Conservation (phyloP, 805 yeast species). For the Saccharomycopsis olivae region DNA sequence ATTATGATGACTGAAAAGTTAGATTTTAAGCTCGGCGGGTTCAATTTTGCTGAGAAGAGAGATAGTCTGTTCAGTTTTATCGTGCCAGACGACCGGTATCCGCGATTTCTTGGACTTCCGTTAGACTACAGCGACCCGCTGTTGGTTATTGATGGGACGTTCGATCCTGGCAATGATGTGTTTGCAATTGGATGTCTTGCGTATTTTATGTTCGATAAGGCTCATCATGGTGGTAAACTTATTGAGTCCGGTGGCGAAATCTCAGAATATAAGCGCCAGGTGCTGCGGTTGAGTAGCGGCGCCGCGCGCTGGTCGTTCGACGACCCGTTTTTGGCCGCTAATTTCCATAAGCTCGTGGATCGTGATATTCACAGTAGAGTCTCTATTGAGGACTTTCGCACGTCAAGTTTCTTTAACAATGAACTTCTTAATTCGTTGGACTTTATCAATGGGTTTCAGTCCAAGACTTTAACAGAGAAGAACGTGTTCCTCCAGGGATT, state of each 20-base stretch:
- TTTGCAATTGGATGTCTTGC: slow-evolving; percentile 78
- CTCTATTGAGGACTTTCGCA: slow-evolving; percentile 56
- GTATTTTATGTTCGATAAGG: slow-evolving; percentile 55
- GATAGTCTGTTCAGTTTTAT: slow-evolving; percentile 50
- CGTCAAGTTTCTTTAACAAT: slow-evolving; percentile 68
- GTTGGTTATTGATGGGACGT: slow-evolving; percentile 50
- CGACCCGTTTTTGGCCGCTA: slow-evolving; percentile 32
- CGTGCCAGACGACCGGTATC: slow-evolving; percentile 66
- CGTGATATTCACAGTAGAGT: slow-evolving; percentile 48
- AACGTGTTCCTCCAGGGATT: slow-evolving; percentile 59
- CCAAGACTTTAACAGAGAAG: slow-evolving; percentile 60
- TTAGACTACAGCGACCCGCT: slow-evolving; percentile 81
- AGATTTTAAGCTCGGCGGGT: slow-evolving; percentile 89
- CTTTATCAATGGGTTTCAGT: slow-evolving; percentile 73
- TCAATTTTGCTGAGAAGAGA: slow-evolving; percentile 38
- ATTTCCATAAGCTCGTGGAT: slow-evolving; percentile 43
- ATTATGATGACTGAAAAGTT: slow-evolving; percentile 71
- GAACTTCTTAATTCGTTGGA: slow-evolving; percentile 72
- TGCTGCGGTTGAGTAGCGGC: slow-evolving; percentile 35
- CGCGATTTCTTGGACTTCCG: slow-evolving; percentile 57
- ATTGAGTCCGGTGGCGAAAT: slow-evolving; percentile 42
- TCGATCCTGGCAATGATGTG: slow-evolving; percentile 64
- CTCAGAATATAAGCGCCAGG: slow-evolving; percentile 51
- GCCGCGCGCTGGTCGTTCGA: slow-evolving; percentile 42
- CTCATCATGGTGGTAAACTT: slow-evolving; percentile 22